Percentiles rank a stretch among this genome's conserved stretches.
These are phyloP conservation scores for Sequoiadendron giganteum DNA, from an alignment of 75 land plant genomes.

Conservation along the genomic window DNA sequence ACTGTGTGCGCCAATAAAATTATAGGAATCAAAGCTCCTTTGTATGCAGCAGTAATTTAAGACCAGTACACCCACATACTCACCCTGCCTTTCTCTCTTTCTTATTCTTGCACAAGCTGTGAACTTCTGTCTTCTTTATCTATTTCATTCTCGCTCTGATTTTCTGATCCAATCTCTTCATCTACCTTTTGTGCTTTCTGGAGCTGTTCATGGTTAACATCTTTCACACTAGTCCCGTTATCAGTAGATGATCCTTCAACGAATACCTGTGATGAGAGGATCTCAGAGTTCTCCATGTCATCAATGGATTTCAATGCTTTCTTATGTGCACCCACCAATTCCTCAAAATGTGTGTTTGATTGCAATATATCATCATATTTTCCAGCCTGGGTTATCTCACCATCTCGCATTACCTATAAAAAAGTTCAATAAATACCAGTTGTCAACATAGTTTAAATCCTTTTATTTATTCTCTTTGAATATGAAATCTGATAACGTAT, in stretches of 20 bases:
- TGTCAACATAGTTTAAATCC: background rate
- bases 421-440: background rate
- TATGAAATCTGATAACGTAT: background rate
- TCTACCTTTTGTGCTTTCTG: background rate
- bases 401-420: conserved; percentile 80
- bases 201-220: background rate
- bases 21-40: conserved; percentile 53
- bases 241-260: background rate
- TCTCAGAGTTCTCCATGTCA: background rate
- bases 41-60: conserved; percentile 64
- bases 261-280: background rate
- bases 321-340: conserved; percentile 69
- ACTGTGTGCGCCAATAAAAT: conserved; percentile 56
- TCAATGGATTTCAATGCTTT: conserved; percentile 55
- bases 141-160: conserved; percentile 2
- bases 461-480: background rate
- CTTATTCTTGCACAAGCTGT: conserved; percentile 73
- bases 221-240: background rate
- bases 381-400: conserved; percentile 65
- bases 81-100: conserved; percentile 72
- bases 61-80: conserved; percentile 75
- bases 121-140: conserved; percentile 26
- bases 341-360: conserved; percentile 60
- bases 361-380: conserved; percentile 57
- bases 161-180: conserved; percentile 14